Base-by-base conservation (phyloP, 1,139 yeast genomes). In the Yamadazyma mexicana region DNA sequence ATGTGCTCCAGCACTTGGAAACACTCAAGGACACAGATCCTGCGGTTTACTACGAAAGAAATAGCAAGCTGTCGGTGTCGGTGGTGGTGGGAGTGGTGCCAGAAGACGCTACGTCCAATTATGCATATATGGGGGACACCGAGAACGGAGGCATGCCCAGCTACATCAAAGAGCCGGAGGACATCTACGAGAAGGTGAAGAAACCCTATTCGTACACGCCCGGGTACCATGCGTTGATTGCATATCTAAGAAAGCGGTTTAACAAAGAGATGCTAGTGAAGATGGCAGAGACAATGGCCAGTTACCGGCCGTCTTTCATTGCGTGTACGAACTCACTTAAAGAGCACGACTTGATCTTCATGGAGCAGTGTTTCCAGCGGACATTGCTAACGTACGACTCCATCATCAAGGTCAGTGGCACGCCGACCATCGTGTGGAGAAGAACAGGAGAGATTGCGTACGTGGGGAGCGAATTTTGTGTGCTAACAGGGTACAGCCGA, bases 401-500 rank as follows among this genome's bases (percentile, higher is more conserved):
- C 58, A 87, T 87, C 57, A 85, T 92, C 31, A 73, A 81, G 15
- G 80, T 85, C 17, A 82, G 91, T 33, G 97, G 97, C 0, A 91
- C 98, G 0, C 98, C 98, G 0, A 89, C 97, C 0, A 79, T 91
- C 20, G 92, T 89, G 5, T 92, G 98, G 98, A 71, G 98, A 48
- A 73, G 98, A 42, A 89, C 96, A 1, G 96, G 97, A 8, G 96
- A 91, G 58, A 87, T 92, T 16, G 95, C 96, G 0, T 91, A 89
- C 44, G 95, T 91, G 3, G 95, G 96, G 9, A 87, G 85, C 50
- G 98, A 92, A 60, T 92, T 92, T 57, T 84, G 94, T 50, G 75
- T 87, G 12, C 66, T 92, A 17, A 88, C 97, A 1, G 98, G 97
- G 2, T 89, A 98, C 97, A 65, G 81, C 9, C 75, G 77, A 48